These are phyloP conservation scores for Suillus placidus DNA, from an alignment of 768 basidiomycete species.

Conservation along the genomic window DNA sequence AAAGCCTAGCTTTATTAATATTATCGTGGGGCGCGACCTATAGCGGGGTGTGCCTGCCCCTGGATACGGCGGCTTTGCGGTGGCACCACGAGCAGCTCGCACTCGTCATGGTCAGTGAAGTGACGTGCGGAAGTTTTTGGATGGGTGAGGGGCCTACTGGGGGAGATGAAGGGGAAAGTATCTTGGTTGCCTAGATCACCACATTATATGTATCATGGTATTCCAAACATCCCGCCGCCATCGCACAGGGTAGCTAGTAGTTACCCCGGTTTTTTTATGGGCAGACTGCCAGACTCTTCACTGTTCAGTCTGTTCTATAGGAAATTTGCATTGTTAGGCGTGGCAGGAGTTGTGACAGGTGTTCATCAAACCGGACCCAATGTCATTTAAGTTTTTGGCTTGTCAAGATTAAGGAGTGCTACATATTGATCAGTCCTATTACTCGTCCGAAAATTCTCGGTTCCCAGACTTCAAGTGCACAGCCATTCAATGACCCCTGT, in stretches of 20 bases:
- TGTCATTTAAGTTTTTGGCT: too few species aligned
- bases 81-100: background rate
- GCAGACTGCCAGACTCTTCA: too few species aligned
- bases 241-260: background rate
- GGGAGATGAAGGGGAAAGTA: background rate
- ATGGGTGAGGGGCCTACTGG: background rate
- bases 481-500: background rate
- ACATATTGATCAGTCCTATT: too few species aligned
- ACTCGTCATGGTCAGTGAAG: background rate
- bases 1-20: background rate
- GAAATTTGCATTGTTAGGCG: too few species aligned
- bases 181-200: background rate
- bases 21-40: background rate
- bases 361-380: too few species aligned
- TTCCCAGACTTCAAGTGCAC: background rate
- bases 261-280: background rate
- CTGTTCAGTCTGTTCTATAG: too few species aligned
- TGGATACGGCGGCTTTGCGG: background rate
- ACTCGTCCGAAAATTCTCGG: too few species aligned
- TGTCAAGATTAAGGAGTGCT: too few species aligned
- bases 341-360: too few species aligned
- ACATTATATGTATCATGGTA: background rate
- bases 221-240: background rate
- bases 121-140: background rate
- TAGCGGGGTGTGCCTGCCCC: background rate